phyloP scores from a whole-genome alignment of 108 stramenopile genomes.

The Nitzschia sp. region DNA sequence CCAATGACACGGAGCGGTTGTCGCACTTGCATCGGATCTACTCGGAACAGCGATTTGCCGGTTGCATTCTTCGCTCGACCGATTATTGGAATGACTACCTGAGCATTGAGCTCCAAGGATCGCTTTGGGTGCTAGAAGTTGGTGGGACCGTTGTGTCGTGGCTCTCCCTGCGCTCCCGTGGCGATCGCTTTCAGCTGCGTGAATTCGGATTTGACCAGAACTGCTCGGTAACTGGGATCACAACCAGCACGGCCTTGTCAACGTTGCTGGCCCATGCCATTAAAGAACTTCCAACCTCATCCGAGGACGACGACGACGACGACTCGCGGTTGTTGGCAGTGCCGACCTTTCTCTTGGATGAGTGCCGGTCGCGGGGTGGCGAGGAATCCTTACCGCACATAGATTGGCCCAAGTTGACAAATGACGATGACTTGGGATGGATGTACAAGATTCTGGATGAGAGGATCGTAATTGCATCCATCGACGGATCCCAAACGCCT shows the following conservation, averaged over 20 bases:
- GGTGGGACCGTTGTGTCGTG: conserved; percentile 47
- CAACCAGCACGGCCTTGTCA: background rate
- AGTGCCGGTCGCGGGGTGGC: conserved; percentile 9
- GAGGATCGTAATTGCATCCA: conserved; percentile 13
- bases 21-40: conserved; percentile 47
- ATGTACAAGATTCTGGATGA: conserved; percentile 53
- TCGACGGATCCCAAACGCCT: conserved; percentile 2
- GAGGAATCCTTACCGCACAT: background rate
- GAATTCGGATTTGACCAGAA: conserved; percentile 65
- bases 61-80: conserved; percentile 53
- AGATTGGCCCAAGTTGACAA: background rate
- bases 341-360: conserved; percentile 47
- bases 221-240: background rate
- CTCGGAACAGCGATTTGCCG: conserved; percentile 61
- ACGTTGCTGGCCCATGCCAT: conserved; percentile 23
- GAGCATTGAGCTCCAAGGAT: conserved; percentile 49
- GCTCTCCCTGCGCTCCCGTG: conserved; percentile 56
- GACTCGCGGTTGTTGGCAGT: conserved; percentile 18
- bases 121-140: conserved; percentile 44
- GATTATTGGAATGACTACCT: conserved; percentile 76
- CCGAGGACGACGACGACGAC: no score
- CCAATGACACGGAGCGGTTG: conserved; percentile 51
- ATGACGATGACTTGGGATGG: conserved; percentile 66
- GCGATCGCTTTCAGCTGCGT: conserved; percentile 55
- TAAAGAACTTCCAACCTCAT: background rate